Conservation (phyloP, 345 rosid genomes). For the Salix exigua region DNA sequence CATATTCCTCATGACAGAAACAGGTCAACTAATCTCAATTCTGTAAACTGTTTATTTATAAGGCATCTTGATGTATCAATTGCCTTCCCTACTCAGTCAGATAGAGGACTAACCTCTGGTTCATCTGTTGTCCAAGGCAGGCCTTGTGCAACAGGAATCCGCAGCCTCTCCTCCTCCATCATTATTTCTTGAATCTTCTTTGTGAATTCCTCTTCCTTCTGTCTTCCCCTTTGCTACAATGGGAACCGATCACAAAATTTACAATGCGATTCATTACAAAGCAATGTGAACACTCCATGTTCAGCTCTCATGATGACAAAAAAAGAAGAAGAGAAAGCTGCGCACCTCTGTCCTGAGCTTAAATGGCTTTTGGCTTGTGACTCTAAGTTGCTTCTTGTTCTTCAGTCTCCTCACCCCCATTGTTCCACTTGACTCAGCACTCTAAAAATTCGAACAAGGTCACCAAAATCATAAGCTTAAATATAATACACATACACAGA, state of each 20-base stretch:
- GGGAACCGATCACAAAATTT: conserved; percentile 4
- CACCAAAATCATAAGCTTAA: neutral
- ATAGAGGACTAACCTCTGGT: conserved; percentile 61
- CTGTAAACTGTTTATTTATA: neutral
- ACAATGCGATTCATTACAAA: neutral
- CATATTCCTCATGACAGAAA: neutral
- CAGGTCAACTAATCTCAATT: neutral
- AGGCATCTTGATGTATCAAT: neutral
- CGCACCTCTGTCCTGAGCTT: conserved; percentile 84
- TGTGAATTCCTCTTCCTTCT: conserved; percentile 76
- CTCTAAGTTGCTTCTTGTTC: conserved; percentile 59
- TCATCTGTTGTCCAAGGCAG: conserved; percentile 97
- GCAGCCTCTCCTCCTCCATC: conserved; percentile 56
- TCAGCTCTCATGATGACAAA: neutral
- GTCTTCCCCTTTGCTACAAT: conserved; percentile 75
- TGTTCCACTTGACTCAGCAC: conserved; percentile 63
- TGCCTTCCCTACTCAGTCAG: neutral
- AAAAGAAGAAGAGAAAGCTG: neutral
- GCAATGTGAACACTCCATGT: neutral
- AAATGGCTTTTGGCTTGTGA: conserved; percentile 66
- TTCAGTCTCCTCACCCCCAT: conserved; percentile 56
- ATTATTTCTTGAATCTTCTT: conserved; percentile 73
- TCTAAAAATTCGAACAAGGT: conserved; percentile 39
- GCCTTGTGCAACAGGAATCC: conserved; percentile 86
- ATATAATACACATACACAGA: neutral